Conservation (phyloP, 2,329 filamentous ascomycete genomes). For the Colletotrichum agaves region DNA sequence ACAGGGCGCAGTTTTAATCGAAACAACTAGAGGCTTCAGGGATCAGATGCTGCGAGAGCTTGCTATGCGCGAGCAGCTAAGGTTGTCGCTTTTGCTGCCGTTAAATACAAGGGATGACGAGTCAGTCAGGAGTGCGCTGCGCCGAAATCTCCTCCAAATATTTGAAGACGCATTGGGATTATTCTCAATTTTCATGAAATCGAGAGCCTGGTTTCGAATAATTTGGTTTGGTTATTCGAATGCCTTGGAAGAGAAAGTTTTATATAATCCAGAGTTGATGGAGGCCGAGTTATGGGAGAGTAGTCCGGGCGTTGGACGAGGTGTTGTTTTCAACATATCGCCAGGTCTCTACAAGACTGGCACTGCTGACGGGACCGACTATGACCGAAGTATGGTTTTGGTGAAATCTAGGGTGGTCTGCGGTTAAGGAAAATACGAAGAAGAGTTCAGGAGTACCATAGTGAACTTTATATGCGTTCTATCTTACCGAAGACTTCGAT, state of each 20-base stretch:
- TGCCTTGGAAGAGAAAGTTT: too few species aligned
- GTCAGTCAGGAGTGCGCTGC: background rate
- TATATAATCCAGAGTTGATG: background rate
- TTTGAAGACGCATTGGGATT: background rate
- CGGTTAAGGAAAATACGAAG: background rate
- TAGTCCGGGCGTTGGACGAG: background rate
- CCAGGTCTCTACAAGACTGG: slow-evolving; percentile 22
- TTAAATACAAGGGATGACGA: too few species aligned
- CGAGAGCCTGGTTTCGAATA: background rate
- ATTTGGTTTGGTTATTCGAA: background rate
- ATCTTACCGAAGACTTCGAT: too few species aligned
- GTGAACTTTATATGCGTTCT: too few species aligned
- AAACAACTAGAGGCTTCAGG: background rate
- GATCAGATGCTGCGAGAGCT: background rate
- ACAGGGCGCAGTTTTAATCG: background rate
- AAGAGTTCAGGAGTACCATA: too few species aligned
- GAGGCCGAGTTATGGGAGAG: background rate
- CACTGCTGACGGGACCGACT: slow-evolving; percentile 32
- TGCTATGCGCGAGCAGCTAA: background rate
- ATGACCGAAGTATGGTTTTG: slow-evolving; percentile 17
- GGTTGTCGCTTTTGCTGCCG: background rate
- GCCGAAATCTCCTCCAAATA: background rate
- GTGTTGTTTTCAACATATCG: background rate
- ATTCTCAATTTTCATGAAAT: slow-evolving; percentile 4
- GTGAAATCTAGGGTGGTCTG: slow-evolving; percentile 17